These are phyloP conservation scores for Aeschynomene evenia DNA, from an alignment of 306 rosid species.

Conservation along the genomic window DNA sequence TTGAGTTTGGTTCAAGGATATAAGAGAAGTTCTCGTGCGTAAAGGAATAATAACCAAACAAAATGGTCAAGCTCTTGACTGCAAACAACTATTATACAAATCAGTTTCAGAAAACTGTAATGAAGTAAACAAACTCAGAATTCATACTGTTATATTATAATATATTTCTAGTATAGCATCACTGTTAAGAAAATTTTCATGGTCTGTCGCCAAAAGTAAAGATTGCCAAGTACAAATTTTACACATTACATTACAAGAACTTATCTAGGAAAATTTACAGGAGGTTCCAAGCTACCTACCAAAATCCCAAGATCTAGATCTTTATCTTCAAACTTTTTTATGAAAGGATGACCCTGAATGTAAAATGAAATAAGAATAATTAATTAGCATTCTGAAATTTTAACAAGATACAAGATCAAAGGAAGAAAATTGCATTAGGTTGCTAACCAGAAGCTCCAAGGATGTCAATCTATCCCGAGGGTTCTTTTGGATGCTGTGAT, in stretches of 20 bases:
- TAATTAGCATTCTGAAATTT: not conserved
- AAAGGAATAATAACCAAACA: constrained; percentile 8
- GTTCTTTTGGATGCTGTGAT: constrained; percentile 88
- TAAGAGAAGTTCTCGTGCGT: not conserved
- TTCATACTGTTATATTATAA: too few species aligned
- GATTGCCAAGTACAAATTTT: constrained; percentile 33
- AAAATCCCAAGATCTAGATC: constrained; percentile 90
- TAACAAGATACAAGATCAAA: not conserved
- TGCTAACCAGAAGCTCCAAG: constrained; percentile 88
- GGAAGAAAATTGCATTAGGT: not conserved
- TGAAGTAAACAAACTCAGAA: constrained; percentile 23
- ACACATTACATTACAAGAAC: constrained; percentile 33
- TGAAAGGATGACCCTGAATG: constrained; percentile 86
- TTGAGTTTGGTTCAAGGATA: not conserved
- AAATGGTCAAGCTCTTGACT: constrained; percentile 15
- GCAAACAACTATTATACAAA: constrained; percentile 37
- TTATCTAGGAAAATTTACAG: constrained; percentile 77
- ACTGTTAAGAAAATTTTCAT: too few species aligned
- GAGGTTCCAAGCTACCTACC: constrained; percentile 90
- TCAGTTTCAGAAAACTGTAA: constrained; percentile 19
- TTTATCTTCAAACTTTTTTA: constrained; percentile 92
- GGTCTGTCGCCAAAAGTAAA: too few species aligned
- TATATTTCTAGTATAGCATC: too few species aligned
- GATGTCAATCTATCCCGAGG: constrained; percentile 74
- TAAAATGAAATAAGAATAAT: constrained; percentile 23